Evolutionary conservation across 495 filamentous ascomycete species (phyloP).

Genomic region (Lasiosphaeris hirsuta): DNA sequence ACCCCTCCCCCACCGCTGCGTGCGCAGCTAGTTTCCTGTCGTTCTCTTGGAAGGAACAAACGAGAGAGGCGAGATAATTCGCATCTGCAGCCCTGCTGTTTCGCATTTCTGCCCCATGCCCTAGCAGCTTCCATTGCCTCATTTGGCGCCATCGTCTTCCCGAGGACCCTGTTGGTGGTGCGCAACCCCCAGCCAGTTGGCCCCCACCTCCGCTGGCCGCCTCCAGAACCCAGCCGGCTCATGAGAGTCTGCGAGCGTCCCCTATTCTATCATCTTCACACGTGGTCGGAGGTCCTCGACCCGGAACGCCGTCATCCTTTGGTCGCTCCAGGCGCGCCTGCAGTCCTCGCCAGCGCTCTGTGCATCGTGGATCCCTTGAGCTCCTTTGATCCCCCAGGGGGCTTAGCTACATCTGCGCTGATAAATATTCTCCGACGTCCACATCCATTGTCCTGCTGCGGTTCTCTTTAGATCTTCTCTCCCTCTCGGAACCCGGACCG

Average conservation of each 20-base stretch:
- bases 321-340: neutral
- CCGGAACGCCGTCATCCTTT: conserved; percentile 11
- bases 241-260: neutral
- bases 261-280: conserved; percentile 18
- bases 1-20: neutral
- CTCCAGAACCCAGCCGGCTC: neutral
- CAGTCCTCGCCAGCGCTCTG: neutral
- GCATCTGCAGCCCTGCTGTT: conserved; percentile 1
- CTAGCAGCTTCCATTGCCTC: conserved; percentile 6
- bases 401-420: too few species aligned
- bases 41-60: neutral
- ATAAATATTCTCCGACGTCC: conserved; percentile 5
- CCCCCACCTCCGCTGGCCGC: conserved; percentile 1
- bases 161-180: neutral
- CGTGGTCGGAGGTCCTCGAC: conserved; percentile 14
- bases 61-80: too few species aligned
- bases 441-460: neutral
- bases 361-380: neutral
- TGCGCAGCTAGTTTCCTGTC: too few species aligned
- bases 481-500: neutral
- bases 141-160: conserved; percentile 15
- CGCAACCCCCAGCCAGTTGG: neutral
- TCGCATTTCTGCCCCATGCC: neutral
- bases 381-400: too few species aligned
- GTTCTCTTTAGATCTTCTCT: neutral